A percentile compares a stretch with the other conserved stretches of the same genome.
Evolutionary conservation across 192 early-diverging fungal genomes (phyloP).

Genomic region (Dissophora globulifera): DNA sequence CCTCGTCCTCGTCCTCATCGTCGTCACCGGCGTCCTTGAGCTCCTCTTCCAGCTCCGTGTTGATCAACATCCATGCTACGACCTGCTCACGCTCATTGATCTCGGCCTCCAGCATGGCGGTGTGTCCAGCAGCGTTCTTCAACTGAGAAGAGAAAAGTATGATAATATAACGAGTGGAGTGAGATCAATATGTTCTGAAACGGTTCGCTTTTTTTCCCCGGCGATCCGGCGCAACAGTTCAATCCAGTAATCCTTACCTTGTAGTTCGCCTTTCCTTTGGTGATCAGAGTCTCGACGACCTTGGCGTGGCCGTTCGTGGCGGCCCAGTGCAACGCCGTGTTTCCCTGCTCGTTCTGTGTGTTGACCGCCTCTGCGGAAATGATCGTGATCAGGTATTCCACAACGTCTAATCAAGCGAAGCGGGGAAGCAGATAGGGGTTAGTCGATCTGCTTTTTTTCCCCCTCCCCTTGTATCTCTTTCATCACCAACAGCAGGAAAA

Average conservation of each 20-base stretch:
- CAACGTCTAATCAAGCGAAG: constrained; percentile 54
- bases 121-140: constrained; percentile 58
- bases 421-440: neutral
- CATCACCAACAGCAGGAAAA: too few relatives aligned
- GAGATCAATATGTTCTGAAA: neutral
- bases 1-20: constrained; percentile 43
- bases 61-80: constrained; percentile 61
- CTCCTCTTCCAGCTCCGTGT: constrained; percentile 60
- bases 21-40: constrained; percentile 51
- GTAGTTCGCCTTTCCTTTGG: constrained; percentile 66
- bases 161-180: neutral
- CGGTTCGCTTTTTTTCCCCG: neutral
- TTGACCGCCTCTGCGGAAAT: constrained; percentile 57
- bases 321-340: constrained; percentile 87
- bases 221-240: too few relatives aligned
- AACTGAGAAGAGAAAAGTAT: constrained; percentile 30
- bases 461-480: too few relatives aligned
- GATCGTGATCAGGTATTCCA: constrained; percentile 59
- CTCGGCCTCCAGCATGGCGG: constrained; percentile 64
- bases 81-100: constrained; percentile 59
- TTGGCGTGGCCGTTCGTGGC: constrained; percentile 83
- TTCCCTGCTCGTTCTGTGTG: constrained; percentile 68
- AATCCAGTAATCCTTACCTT: constrained; percentile 62
- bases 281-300: constrained; percentile 70
- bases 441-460: too few relatives aligned